Conservation (phyloP, 257 asterid genomes). For the Craterostigma plantagineum region DNA sequence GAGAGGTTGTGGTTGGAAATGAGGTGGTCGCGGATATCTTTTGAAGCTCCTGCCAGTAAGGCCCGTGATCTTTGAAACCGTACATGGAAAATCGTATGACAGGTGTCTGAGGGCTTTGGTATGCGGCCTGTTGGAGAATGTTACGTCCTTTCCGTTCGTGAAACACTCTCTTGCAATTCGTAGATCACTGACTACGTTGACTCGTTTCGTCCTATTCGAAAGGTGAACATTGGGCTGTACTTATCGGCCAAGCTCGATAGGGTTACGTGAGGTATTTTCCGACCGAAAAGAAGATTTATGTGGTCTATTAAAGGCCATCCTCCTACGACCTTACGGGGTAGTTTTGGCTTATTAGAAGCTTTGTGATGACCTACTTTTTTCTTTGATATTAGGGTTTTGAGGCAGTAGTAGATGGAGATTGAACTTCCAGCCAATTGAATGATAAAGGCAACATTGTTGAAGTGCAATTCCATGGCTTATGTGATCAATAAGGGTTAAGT, state of each 20-base stretch:
- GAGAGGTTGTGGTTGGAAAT: conserved; percentile 8
- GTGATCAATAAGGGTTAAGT: too few species aligned
- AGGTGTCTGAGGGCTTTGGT: conserved; percentile 6
- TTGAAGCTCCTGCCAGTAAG: conserved; percentile 13
- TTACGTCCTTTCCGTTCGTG: conserved; percentile 8
- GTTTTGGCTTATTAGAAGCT: neutral
- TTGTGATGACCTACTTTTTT: neutral
- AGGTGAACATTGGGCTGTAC: conserved; percentile 14
- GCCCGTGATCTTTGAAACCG: conserved; percentile 9
- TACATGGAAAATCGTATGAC: conserved; percentile 12
- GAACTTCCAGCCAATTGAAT: too few species aligned
- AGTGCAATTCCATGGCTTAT: too few species aligned
- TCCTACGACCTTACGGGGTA: conserved; percentile 12
- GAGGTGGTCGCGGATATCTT: conserved; percentile 6
- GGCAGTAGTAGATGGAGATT: too few species aligned
- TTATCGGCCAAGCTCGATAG: conserved; percentile 12
- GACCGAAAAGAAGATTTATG: conserved; percentile 12
- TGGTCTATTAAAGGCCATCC: conserved; percentile 24
- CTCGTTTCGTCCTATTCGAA: conserved; percentile 12
- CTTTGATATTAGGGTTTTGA: too few species aligned
- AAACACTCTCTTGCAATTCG: conserved; percentile 11
- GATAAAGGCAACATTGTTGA: too few species aligned
- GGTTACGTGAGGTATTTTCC: conserved; percentile 6
- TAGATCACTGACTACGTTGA: conserved; percentile 10
- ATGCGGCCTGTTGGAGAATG: conserved; percentile 11